These are phyloP conservation scores for Lasiodiplodia theobromae DNA, from an alignment of 2,329 filamentous ascomycete genomes.

Conservation along the genomic window DNA sequence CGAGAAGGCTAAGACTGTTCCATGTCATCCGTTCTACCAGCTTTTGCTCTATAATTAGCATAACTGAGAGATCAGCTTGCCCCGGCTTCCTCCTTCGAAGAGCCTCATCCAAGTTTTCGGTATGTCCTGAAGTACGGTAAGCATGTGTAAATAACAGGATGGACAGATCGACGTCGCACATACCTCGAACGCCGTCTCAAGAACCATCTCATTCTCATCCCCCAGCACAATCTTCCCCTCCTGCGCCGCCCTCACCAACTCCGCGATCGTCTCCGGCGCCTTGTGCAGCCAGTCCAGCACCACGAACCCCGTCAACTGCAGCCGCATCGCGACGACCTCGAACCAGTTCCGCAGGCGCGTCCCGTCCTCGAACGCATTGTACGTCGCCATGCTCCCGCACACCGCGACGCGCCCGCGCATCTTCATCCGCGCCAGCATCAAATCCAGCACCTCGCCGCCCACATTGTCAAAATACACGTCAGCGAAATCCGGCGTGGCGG, in stretches of 20 bases:
- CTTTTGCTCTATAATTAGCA: too few relatives aligned
- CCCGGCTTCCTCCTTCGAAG: conserved; percentile 41
- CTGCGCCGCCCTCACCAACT: conserved; percentile 40
- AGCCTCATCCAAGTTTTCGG: conserved; percentile 58
- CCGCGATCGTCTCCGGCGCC: not conserved
- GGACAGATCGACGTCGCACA: too few relatives aligned
- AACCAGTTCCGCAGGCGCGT: conserved; percentile 49
- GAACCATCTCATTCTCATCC: conserved; percentile 55
- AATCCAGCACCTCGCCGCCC: conserved; percentile 56
- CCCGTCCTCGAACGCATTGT: conserved; percentile 43
- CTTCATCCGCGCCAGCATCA: conserved; percentile 54
- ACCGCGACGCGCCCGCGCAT: conserved; percentile 50
- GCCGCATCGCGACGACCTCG: conserved; percentile 50
- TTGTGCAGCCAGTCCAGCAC: conserved; percentile 66
- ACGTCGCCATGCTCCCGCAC: conserved; percentile 53
- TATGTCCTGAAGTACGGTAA: conserved; percentile 53
- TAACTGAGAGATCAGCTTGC: too few relatives aligned
- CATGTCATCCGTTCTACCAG: too few relatives aligned
- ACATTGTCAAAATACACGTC: conserved; percentile 62
- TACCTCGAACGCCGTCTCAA: too few relatives aligned
- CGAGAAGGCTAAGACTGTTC: too few relatives aligned
- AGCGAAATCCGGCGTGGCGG: conserved; percentile 57
- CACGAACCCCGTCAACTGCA: conserved; percentile 65
- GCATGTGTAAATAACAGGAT: conserved; percentile 42
- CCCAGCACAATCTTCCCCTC: conserved; percentile 56